Percentiles rank a stretch among this genome's conserved stretches.
These are phyloP conservation scores for Geotrichum macrosporum DNA, from an alignment of 1,139 yeast species.

Conservation along the genomic window DNA sequence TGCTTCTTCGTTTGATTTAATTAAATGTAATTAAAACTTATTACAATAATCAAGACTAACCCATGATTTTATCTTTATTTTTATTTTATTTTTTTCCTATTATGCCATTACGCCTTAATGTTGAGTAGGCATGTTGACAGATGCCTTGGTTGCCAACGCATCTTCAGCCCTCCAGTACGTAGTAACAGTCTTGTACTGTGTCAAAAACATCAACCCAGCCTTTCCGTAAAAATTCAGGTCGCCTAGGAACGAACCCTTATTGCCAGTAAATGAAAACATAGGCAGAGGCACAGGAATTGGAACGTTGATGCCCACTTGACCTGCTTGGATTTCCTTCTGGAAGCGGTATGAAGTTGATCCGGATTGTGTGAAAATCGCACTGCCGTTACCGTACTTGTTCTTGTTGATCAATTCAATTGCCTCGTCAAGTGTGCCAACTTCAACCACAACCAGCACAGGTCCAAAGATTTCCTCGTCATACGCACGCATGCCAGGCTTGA, in stretches of 20 bases:
- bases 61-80: neutral
- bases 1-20: too few relatives aligned
- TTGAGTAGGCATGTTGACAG: constrained; percentile 46
- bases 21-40: too few relatives aligned
- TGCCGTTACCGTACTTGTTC: constrained; percentile 72
- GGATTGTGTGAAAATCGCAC: constrained; percentile 63
- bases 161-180: constrained; percentile 61
- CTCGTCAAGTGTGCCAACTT: constrained; percentile 65
- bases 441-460: constrained; percentile 64
- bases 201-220: constrained; percentile 66
- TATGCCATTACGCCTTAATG: too few relatives aligned
- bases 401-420: constrained; percentile 62
- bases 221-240: constrained; percentile 78
- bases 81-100: neutral
- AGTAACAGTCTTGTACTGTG: constrained; percentile 75
- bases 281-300: constrained; percentile 85
- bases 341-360: constrained; percentile 69
- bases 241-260: constrained; percentile 72
- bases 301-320: constrained; percentile 76
- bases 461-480: constrained; percentile 76
- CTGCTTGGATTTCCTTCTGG: constrained; percentile 65
- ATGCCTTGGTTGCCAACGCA: constrained; percentile 53
- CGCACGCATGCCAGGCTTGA: constrained; percentile 65
- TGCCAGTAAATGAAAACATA: constrained; percentile 78
- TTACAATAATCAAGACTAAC: too few relatives aligned